Base-by-base conservation (phyloP, 2,329 filamentous ascomycete genomes). In the Aspergillus fischeri region DNA sequence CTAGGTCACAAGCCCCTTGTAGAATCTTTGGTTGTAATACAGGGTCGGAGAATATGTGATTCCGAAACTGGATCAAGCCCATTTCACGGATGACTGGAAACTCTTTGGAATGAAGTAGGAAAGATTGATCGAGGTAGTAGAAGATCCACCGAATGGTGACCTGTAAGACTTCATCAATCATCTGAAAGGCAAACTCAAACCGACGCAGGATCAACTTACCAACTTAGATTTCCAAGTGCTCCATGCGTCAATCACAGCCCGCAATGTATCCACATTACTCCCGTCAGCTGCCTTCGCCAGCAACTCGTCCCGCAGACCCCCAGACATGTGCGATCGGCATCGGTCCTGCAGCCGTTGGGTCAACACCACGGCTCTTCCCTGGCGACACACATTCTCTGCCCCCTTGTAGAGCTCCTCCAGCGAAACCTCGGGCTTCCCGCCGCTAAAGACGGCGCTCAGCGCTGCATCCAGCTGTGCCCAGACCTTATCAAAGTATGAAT, bases 61-160 rank as follows among this genome's bases (percentile, higher is more conserved):
- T 82, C 53, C 90, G 84, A 71, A 97, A 99, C 58, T 91, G 82
- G 14, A 81, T 76, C 55, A 94, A 86, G 4, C 88, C 85, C 78
- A 96, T 86, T 68, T 96, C 91, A 67, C 92, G 89, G 56, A 99
- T 85, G 35, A 89, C 89, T 9, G 82, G 81, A 38, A 83, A 76
- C 24, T 88, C 85, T 63, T 87, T 86, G 49, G 87, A 86, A 56
- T 88, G 87, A 2, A 96, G 79, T 7, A 99, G 81, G 69, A 92
- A 97, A 2, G 92, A 90, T 61, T 94, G 87, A 71, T 99, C 93
- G 63, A 99, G 83, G 69, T 92, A 99, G 77, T 92, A 96, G 75
- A 97, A 97, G 42, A 95, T 89, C 61, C 90, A 93, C 51, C 92
- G 86, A 53, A 99, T 84, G 14, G 87, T 86, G 63, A 86, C 83